Percentiles rank a stretch among this genome's conserved stretches.
These are phyloP conservation scores for Populus hybrid DNA, from an alignment of 441 rosid genomes.

Conservation along the genomic window DNA sequence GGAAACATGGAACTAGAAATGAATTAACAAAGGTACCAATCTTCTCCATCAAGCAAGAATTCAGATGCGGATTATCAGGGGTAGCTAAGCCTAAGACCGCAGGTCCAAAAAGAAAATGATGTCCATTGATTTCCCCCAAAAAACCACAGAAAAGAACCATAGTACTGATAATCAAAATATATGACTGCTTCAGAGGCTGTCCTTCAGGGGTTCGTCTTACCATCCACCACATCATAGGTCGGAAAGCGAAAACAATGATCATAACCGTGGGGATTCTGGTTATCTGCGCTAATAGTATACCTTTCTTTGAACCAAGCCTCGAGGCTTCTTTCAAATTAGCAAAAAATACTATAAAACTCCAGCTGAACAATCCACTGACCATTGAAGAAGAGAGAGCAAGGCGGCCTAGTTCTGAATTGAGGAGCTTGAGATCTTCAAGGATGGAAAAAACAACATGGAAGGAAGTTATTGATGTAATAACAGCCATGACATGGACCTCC, in stretches of 20 bases:
- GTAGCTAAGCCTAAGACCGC: conserved; percentile 33
- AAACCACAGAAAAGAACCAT: conserved; percentile 25
- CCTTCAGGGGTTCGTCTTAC: conserved; percentile 42
- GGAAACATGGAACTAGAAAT: conserved; percentile 39
- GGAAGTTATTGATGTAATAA: conserved; percentile 30
- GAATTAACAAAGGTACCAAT: conserved; percentile 31
- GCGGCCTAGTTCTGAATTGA: conserved; percentile 53
- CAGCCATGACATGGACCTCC: conserved; percentile 15
- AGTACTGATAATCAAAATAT: conserved; percentile 18
- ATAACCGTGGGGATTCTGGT: conserved; percentile 8
- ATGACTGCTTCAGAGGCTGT: conserved; percentile 34
- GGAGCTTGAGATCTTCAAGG: conserved; percentile 40
- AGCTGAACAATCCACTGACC: conserved; percentile 30
- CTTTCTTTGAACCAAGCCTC: not conserved
- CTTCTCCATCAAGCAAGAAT: conserved; percentile 32
- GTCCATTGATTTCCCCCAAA: conserved; percentile 23
- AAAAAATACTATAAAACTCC: conserved; percentile 8
- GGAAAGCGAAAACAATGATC: conserved; percentile 20
- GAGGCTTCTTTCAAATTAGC: not conserved
- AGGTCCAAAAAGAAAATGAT: conserved; percentile 32
- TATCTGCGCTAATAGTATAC: not conserved
- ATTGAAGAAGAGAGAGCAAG: conserved; percentile 47
- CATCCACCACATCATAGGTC: conserved; percentile 49
- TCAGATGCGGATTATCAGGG: conserved; percentile 36
- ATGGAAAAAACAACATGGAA: conserved; percentile 36